These are phyloP conservation scores for Erythrobasidium hasegawianum DNA, from an alignment of 1,284 basidiomycete genomes.

Conservation along the genomic window DNA sequence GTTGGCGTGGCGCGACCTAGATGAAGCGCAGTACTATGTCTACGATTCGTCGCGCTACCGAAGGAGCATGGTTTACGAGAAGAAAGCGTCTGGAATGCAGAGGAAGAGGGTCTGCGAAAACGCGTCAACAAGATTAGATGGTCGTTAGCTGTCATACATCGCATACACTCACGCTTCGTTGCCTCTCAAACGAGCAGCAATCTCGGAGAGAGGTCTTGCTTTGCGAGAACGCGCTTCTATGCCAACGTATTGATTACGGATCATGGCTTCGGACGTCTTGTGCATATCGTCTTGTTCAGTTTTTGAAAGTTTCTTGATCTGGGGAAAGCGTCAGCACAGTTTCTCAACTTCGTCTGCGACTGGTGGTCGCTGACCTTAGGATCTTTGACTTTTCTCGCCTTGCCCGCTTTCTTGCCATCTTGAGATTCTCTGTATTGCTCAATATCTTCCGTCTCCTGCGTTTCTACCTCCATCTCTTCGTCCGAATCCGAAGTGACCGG, in stretches of 20 bases:
- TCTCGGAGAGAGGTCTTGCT: constrained; percentile 31
- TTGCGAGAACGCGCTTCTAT: constrained; percentile 18
- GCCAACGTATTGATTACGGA: background rate
- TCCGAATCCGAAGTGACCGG: constrained; percentile 3
- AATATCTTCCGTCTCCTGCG: constrained; percentile 29
- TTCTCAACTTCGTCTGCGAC: background rate
- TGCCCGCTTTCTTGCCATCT: constrained; percentile 9
- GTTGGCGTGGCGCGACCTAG: background rate
- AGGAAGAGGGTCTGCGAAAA: background rate
- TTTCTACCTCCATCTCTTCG: background rate
- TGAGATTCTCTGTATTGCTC: constrained; percentile 20
- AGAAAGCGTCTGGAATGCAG: background rate
- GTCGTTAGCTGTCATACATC: background rate
- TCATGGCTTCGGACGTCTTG: constrained; percentile 6
- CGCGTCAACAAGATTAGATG: background rate
- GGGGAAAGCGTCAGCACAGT: background rate
- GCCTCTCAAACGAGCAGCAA: constrained; percentile 1
- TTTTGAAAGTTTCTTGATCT: background rate
- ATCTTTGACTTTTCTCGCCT: constrained; percentile 11
- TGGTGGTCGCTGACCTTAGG: constrained; percentile 9
- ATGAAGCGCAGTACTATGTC: background rate
- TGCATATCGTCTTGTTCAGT: constrained; percentile 1
- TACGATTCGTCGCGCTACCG: background rate
- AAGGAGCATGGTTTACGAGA: background rate
- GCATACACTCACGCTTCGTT: background rate